phyloP scores from a whole-genome alignment of 345 rosid species.

The Syzygium grande region DNA sequence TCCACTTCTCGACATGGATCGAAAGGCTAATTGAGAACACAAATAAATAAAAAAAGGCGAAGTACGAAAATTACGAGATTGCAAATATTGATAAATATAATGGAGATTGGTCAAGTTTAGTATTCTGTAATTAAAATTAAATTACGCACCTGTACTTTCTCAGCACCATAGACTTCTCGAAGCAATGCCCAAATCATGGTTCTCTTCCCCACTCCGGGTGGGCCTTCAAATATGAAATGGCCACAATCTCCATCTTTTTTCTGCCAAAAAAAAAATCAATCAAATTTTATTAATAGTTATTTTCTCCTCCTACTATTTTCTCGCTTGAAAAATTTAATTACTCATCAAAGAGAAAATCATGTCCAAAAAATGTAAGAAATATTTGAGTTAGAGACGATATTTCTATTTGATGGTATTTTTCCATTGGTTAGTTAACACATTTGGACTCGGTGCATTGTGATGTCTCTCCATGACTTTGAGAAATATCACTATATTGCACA shows the following conservation, averaged over 20 bases:
- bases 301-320: neutral
- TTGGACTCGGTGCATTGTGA: neutral
- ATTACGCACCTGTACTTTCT: slow-evolving; percentile 25
- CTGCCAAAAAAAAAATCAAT: slow-evolving; percentile 4
- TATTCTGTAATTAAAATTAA: neutral
- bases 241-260: slow-evolving; percentile 9
- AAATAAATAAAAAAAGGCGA: neutral
- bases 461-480: neutral
- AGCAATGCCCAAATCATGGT: slow-evolving; percentile 63
- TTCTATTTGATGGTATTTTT: neutral
- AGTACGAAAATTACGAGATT: neutral
- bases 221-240: slow-evolving; percentile 57
- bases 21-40: neutral
- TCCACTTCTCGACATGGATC: neutral
- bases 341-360: neutral
- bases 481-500: neutral
- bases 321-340: neutral
- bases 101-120: neutral
- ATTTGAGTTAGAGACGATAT: neutral
- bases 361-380: neutral
- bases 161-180: slow-evolving; percentile 37
- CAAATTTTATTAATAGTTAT: neutral
- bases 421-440: neutral
- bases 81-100: neutral
- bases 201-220: slow-evolving; percentile 52